Evolutionary conservation across 495 filamentous ascomycete genomes (phyloP).

Genomic region (Penicillium steckii): DNA sequence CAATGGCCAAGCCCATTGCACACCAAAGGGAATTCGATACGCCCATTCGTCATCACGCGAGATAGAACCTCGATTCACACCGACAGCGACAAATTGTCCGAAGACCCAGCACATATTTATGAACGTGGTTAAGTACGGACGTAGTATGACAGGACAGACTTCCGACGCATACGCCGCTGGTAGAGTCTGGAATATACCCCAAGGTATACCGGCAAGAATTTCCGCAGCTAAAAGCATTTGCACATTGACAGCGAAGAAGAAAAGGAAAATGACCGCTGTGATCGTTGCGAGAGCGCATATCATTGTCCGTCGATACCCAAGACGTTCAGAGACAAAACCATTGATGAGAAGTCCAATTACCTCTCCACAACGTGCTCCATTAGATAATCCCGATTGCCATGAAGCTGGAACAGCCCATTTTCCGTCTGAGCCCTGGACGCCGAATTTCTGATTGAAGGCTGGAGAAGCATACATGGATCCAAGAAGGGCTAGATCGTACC

Average conservation of each 20-base stretch:
- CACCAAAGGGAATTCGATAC: slow-evolving; percentile 60
- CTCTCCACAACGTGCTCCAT: slow-evolving; percentile 57
- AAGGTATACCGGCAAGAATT: slow-evolving; percentile 69
- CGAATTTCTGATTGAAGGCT: slow-evolving; percentile 39
- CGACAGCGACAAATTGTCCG: slow-evolving; percentile 65
- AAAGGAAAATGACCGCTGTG: slow-evolving; percentile 61
- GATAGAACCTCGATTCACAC: slow-evolving; percentile 56
- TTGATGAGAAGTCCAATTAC: slow-evolving; percentile 67
- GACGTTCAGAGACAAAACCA: slow-evolving; percentile 61
- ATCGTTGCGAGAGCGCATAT: slow-evolving; percentile 55
- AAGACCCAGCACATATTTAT: slow-evolving; percentile 76
- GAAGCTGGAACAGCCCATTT: slow-evolving; percentile 41
- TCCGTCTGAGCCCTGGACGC: slow-evolving; percentile 25
- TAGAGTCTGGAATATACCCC: slow-evolving; percentile 73
- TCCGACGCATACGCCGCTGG: slow-evolving; percentile 73
- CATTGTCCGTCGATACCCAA: slow-evolving; percentile 64
- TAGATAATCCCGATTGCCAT: slow-evolving; percentile 69
- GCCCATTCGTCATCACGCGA: slow-evolving; percentile 50
- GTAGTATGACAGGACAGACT: slow-evolving; percentile 64
- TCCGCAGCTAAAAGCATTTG: slow-evolving; percentile 62
- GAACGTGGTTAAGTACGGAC: slow-evolving; percentile 68
- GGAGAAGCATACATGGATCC: slow-evolving; percentile 36
- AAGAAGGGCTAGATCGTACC: slow-evolving; percentile 45
- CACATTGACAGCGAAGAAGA: slow-evolving; percentile 65
- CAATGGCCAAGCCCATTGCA: slow-evolving; percentile 75